Evolutionary conservation across 139 green algal genomes (phyloP), one percentile per base, ranked within the genome.

Genomic region (Asterochloris erici): DNA sequence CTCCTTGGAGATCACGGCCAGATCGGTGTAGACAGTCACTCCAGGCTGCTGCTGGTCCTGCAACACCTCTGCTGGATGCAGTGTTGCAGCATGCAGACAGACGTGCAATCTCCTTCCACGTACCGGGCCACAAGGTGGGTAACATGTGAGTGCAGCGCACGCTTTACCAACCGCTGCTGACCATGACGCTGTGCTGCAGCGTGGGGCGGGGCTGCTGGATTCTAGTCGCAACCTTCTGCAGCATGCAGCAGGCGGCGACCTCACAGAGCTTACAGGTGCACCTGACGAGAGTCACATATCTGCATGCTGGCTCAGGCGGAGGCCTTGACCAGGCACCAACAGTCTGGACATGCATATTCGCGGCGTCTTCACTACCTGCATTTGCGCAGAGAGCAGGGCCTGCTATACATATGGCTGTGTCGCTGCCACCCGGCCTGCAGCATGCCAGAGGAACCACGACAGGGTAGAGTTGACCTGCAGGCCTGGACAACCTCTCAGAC

Each of bases 121-220:
- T 98, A 11, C 94, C 94, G 2, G 94, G 94, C 47, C 94, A 98
- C 88, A 97, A 96, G 85, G 79, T 82, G n/a, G 28, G 78, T 54
- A 38, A 28, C 19, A 75, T 54, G 24, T 79, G 0, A 17, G 26
- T 9, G 13, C n/a, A n/a, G 23, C 16, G 15, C 9, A 21, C 12
- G 24, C 24, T 11, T 28, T n/a, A 11, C 62, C 4, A 61, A 1
- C 9, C n/a, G 28, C n/a, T 24, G 13, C 26, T 74, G 77, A 81
- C 60, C 62, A 21, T 29, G 21, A 16, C 14, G 4, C 14, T 61
- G 10, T 27, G 19, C 1, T 21, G n/a, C 24, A 75, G 71, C 73
- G 81, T 1, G 89, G 87, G 0, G 14, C 10, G 13, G 81, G 89
- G 28, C 15, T 74, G 9, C 29, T 80, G 0, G 9, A 63, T 0